A percentile compares a stretch with the other conserved stretches of the same genome.
Conservation (phyloP, 1,284 basidiomycete species). For the Trametes pubescens region DNA sequence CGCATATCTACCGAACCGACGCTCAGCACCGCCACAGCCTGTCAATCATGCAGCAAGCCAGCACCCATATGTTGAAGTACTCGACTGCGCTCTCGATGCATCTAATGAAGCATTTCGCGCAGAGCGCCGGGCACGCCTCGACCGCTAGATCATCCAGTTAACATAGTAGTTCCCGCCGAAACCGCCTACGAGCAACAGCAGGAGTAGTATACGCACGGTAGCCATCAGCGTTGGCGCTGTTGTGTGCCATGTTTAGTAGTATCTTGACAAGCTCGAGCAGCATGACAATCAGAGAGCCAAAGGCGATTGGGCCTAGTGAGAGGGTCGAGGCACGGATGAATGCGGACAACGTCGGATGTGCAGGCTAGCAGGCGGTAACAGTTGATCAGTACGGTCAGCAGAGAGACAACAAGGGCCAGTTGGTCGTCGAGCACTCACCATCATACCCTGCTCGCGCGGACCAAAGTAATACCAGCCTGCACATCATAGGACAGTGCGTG, state of each 20-base stretch:
- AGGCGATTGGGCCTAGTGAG: slow-evolving; percentile 90
- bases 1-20: slow-evolving; percentile 59
- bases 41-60: slow-evolving; percentile 11
- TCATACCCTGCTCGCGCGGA: slow-evolving; percentile 63
- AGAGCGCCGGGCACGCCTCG: slow-evolving; percentile 79
- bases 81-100: slow-evolving; percentile 76
- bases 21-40: slow-evolving; percentile 6
- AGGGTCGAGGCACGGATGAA: slow-evolving; percentile 86
- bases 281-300: slow-evolving; percentile 90
- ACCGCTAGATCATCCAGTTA: slow-evolving; percentile 53
- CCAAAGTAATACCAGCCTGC: slow-evolving; percentile 82
- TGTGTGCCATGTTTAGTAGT: slow-evolving; percentile 68
- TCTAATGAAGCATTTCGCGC: slow-evolving; percentile 83
- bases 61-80: slow-evolving; percentile 81
- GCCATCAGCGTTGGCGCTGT: slow-evolving; percentile 77
- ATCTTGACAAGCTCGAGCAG: slow-evolving; percentile 81
- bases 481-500: neutral
- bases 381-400: neutral
- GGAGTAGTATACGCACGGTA: slow-evolving; percentile 63
- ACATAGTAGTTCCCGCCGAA: neutral
- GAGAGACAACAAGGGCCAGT: neutral
- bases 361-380: slow-evolving; percentile 54
- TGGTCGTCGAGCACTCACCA: slow-evolving; percentile 50
- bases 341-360: slow-evolving; percentile 73
- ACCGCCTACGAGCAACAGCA: neutral